phyloP scores from a whole-genome alignment of 2,329 filamentous ascomycete genomes.

The Lojkania enalia region DNA sequence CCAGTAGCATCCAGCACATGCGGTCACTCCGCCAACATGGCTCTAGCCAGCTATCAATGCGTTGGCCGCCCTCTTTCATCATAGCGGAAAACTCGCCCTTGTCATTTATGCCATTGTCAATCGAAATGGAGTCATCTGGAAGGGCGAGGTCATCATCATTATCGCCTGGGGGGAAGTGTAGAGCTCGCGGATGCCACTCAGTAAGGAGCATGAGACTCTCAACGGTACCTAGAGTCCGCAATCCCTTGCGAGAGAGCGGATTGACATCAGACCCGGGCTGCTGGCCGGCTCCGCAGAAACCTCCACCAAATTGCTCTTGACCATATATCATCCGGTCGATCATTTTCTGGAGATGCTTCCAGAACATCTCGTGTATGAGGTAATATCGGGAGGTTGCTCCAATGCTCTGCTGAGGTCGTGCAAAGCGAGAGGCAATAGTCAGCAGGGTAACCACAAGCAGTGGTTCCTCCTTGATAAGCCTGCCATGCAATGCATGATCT shows the following conservation, averaged over 20 bases:
- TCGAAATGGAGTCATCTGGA: conserved; percentile 70
- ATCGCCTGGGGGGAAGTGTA: conserved; percentile 83
- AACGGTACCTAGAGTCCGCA: conserved; percentile 89
- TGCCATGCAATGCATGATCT: conserved; percentile 76
- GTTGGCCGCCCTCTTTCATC: conserved; percentile 70
- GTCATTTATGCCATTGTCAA: conserved; percentile 56
- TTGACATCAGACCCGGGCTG: conserved; percentile 68
- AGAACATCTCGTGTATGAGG: conserved; percentile 91
- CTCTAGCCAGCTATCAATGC: conserved; percentile 95
- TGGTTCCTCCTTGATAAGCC: conserved; percentile 84
- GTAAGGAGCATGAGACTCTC: conserved; percentile 93
- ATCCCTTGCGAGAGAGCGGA: conserved; percentile 62
- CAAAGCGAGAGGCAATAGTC: conserved; percentile 87
- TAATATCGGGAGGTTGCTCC: conserved; percentile 79
- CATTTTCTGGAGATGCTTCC: conserved; percentile 93
- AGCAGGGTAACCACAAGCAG: conserved; percentile 90
- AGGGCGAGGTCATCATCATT: conserved; percentile 66
- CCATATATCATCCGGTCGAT: conserved; percentile 95
- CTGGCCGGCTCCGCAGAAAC: conserved; percentile 75
- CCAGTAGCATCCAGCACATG: conserved; percentile 98
- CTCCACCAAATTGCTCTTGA: conserved; percentile 91
- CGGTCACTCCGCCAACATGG: conserved; percentile 88
- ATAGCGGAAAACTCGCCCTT: conserved; percentile 32
- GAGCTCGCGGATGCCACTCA: conserved; percentile 92
- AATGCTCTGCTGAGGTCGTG: conserved; percentile 70